These are phyloP conservation scores for Eutrema salsugineum DNA, from an alignment of 441 rosid genomes.

Conservation along the genomic window DNA sequence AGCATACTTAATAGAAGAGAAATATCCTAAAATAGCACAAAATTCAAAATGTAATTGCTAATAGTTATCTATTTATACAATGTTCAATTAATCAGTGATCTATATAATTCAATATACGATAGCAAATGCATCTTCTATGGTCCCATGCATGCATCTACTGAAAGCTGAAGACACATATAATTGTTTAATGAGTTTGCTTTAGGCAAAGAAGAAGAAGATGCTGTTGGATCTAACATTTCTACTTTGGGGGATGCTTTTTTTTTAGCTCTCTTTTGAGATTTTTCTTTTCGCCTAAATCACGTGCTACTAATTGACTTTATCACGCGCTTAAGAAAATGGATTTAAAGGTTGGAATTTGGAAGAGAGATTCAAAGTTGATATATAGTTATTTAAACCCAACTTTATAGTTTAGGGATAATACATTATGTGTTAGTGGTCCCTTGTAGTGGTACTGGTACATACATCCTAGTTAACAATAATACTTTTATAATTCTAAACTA, in stretches of 20 bases:
- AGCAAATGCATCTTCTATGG: not conserved
- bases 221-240: constrained; percentile 26
- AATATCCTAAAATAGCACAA: no score
- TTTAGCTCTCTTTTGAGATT: constrained; percentile 1
- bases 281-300: constrained; percentile 21
- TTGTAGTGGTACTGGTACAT: constrained; percentile 16
- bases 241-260: constrained; percentile 25
- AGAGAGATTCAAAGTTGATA: constrained; percentile 19
- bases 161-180: not conserved
- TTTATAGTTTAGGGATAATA: constrained; percentile 4
- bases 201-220: not conserved
- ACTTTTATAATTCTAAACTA: not conserved
- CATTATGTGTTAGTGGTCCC: constrained; percentile 22
- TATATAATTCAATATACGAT: no score
- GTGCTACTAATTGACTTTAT: constrained; percentile 28
- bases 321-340: not conserved
- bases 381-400: not conserved
- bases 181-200: not conserved
- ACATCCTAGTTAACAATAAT: not conserved
- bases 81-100: no score
- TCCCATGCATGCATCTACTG: not conserved
- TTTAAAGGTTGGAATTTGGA: not conserved
- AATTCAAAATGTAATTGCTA: no score
- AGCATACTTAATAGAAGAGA: no score
- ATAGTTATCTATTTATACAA: no score